phyloP scores from a whole-genome alignment of 305 asterid genomes.

The Fraxinus greggii region DNA sequence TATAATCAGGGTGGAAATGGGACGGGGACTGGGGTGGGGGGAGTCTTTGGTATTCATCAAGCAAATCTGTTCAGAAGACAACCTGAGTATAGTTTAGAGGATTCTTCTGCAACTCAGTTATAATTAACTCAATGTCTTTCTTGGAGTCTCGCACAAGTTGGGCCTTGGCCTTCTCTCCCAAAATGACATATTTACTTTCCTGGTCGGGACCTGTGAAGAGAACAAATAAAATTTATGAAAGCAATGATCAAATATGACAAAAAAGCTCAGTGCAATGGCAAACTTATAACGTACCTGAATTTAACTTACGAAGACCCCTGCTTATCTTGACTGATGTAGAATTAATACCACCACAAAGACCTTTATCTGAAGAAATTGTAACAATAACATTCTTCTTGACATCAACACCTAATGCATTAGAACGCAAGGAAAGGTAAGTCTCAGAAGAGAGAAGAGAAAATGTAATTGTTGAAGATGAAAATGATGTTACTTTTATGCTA shows the following conservation, averaged over 20 bases:
- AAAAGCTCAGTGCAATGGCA: background rate
- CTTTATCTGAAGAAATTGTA: slow-evolving; percentile 86
- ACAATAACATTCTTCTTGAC: slow-evolving; percentile 87
- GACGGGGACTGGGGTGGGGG: background rate
- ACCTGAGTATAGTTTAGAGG: slow-evolving; percentile 97
- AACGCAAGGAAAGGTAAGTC: slow-evolving; percentile 7
- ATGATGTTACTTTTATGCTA: background rate
- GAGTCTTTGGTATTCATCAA: background rate
- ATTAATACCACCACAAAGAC: slow-evolving; percentile 97
- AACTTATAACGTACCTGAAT: slow-evolving; percentile 53
- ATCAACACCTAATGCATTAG: slow-evolving; percentile 67
- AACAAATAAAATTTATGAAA: slow-evolving; percentile 9
- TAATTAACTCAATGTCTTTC: slow-evolving; percentile 56
- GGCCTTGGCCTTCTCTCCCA: slow-evolving; percentile 97
- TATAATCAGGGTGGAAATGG: background rate
- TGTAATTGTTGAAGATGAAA: background rate
- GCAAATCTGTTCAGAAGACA: slow-evolving; percentile 16
- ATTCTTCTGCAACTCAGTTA: slow-evolving; percentile 88
- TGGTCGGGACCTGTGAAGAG: slow-evolving; percentile 39
- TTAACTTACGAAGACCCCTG: slow-evolving; percentile 70
- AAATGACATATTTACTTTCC: slow-evolving; percentile 56
- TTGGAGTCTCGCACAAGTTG: slow-evolving; percentile 87
- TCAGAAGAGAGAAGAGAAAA: background rate
- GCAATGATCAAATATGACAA: slow-evolving; percentile 4
- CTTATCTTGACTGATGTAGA: slow-evolving; percentile 88